These are phyloP conservation scores for Penicillium sp. DNA, from an alignment of 2,329 filamentous ascomycete species.

Conservation along the genomic window DNA sequence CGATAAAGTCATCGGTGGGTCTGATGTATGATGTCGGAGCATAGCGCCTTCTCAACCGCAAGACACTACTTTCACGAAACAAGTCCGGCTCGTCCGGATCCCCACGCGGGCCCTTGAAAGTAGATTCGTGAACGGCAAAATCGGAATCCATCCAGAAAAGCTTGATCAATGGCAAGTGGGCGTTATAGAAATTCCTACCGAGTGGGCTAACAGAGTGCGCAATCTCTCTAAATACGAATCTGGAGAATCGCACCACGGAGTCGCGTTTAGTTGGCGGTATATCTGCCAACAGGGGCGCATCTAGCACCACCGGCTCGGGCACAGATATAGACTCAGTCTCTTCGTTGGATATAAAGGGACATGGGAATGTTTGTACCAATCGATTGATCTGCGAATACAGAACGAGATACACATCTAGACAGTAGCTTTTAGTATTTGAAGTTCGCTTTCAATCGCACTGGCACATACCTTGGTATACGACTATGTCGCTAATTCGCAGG, in stretches of 20 bases:
- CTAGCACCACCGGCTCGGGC: slow-evolving; percentile 35
- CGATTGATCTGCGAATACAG: slow-evolving; percentile 40
- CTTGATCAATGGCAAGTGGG: slow-evolving; percentile 31
- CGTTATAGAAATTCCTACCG: slow-evolving; percentile 17
- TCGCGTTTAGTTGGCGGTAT: slow-evolving; percentile 5
- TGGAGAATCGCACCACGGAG: slow-evolving; percentile 23
- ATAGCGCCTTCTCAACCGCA: slow-evolving; percentile 23
- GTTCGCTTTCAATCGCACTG: neutral
- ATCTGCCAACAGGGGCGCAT: slow-evolving; percentile 22
- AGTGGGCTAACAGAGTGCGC: slow-evolving; percentile 17
- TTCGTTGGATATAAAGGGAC: slow-evolving; percentile 23
- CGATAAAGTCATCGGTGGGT: slow-evolving; percentile 32
- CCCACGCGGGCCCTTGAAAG: slow-evolving; percentile 24
- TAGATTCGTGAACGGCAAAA: slow-evolving; percentile 33
- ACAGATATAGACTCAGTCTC: slow-evolving; percentile 20
- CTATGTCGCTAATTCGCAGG: slow-evolving; percentile 39
- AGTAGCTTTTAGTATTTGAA: slow-evolving; percentile 4
- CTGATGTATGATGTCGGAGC: slow-evolving; percentile 6
- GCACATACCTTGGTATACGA: slow-evolving; percentile 31
- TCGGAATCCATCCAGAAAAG: slow-evolving; percentile 34
- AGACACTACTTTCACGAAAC: slow-evolving; percentile 14
- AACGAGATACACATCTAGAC: slow-evolving; percentile 35
- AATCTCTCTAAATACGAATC: slow-evolving; percentile 34
- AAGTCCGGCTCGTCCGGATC: slow-evolving; percentile 13
- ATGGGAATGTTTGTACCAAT: slow-evolving; percentile 32